phyloP scores from a whole-genome alignment of 2,329 filamentous ascomycete species.

The Pseudocercospora vitis region DNA sequence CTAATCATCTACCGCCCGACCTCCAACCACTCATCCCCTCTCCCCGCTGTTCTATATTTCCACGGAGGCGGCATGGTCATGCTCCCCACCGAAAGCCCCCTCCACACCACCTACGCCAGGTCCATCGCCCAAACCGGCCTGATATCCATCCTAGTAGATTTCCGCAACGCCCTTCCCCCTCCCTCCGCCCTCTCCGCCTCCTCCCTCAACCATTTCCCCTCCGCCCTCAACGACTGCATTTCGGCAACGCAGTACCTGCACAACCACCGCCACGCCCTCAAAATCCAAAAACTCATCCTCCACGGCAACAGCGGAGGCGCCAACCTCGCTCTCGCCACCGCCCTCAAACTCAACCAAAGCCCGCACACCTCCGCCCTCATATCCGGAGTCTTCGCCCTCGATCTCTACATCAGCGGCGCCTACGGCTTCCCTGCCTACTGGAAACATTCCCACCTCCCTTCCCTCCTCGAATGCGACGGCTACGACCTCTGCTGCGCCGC shows the following conservation, averaged over 20 bases:
- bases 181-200: constrained; percentile 16
- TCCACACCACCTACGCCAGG: constrained; percentile 21
- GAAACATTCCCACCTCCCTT: too few relatives aligned
- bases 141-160: constrained; percentile 31
- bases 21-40: not conserved
- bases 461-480: too few relatives aligned
- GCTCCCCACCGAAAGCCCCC: constrained; percentile 15
- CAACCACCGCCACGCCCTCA: constrained; percentile 24
- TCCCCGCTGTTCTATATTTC: constrained; percentile 31
- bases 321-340: constrained; percentile 32
- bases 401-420: too few relatives aligned
- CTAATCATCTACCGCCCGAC: not conserved
- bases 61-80: constrained; percentile 34
- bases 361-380: too few relatives aligned
- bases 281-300: constrained; percentile 30
- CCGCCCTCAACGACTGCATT: constrained; percentile 33
- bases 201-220: constrained; percentile 30
- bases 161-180: constrained; percentile 32
- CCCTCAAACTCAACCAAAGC: too few relatives aligned
- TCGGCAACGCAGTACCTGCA: constrained; percentile 27
- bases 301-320: constrained; percentile 35
- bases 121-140: constrained; percentile 27
- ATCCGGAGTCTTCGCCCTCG: too few relatives aligned
- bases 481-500: too few relatives aligned
- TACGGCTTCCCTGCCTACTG: too few relatives aligned